Percentiles rank a stretch among this genome's conserved stretches.
These are phyloP conservation scores for Wickerhamomyces strasburgensis DNA, from an alignment of 805 yeast species.

Conservation along the genomic window DNA sequence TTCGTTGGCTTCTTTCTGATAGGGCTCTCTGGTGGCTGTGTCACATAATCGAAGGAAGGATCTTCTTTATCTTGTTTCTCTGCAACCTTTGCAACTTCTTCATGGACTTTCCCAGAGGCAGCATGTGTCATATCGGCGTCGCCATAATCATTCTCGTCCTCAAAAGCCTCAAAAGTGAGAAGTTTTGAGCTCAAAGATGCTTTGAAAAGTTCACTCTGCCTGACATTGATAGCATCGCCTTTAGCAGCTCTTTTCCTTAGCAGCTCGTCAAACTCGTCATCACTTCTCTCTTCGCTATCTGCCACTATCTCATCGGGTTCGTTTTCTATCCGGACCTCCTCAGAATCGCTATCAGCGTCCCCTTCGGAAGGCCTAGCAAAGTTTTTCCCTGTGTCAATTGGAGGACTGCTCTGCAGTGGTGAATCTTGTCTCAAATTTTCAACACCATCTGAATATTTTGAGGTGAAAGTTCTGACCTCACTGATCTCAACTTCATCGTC, in stretches of 20 bases:
- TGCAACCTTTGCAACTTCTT: conserved; percentile 13
- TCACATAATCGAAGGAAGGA: conserved; percentile 6
- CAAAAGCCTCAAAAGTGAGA: conserved; percentile 13
- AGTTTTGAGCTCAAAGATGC: conserved; percentile 3
- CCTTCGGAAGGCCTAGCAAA: conserved; percentile 13
- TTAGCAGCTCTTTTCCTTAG: too few species aligned
- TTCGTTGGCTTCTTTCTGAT: neutral
- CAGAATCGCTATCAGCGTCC: conserved; percentile 4
- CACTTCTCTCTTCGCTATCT: neutral
- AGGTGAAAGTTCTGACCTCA: neutral
- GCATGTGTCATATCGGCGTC: neutral
- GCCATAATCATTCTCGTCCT: conserved; percentile 6
- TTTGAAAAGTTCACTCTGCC: too few species aligned
- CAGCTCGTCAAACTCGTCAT: too few species aligned
- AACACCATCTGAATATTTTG: neutral
- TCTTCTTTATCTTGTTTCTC: conserved; percentile 18
- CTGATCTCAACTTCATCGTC: neutral
- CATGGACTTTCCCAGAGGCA: neutral
- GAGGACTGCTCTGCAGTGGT: too few species aligned
- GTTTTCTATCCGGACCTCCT: too few species aligned
- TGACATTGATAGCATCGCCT: too few species aligned
- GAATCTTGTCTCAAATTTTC: conserved; percentile 1
- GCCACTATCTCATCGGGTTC: conserved; percentile 2
- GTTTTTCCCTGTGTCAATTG: too few species aligned
- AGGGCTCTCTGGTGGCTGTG: neutral